phyloP scores from a whole-genome alignment of 2,329 filamentous ascomycete species.

The Lizonia empirigonia region DNA sequence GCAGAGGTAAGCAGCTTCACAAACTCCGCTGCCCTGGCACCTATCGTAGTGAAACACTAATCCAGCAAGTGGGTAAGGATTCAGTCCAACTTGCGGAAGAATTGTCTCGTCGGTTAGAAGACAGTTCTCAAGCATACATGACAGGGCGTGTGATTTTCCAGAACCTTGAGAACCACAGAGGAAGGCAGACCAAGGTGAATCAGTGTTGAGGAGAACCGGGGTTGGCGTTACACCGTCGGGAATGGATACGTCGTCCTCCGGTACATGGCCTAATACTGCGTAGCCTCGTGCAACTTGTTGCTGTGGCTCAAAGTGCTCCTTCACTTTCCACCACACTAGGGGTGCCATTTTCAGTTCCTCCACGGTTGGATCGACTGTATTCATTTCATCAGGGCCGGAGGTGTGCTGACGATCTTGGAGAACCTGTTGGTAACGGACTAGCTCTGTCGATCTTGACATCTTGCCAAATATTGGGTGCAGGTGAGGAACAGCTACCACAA shows the following conservation, averaged over 20 bases:
- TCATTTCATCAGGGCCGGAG: too few relatives aligned
- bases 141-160: slow-evolving; percentile 65
- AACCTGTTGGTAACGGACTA: too few relatives aligned
- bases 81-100: slow-evolving; percentile 52
- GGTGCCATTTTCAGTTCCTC: slow-evolving; percentile 8
- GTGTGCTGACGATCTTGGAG: too few relatives aligned
- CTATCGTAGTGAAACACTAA: slow-evolving; percentile 61
- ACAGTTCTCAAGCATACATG: slow-evolving; percentile 65
- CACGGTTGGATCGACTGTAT: too few relatives aligned
- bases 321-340: slow-evolving; percentile 18
- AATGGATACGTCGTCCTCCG: too few relatives aligned
- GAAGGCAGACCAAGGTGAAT: slow-evolving; percentile 62
- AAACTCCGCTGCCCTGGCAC: slow-evolving; percentile 16
- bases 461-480: too few relatives aligned
- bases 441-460: too few relatives aligned
- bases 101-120: slow-evolving; percentile 17
- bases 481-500: too few relatives aligned
- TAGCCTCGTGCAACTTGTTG: slow-evolving; percentile 1
- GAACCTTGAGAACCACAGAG: slow-evolving; percentile 66
- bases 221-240: background rate
- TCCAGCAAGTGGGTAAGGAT: slow-evolving; percentile 60
- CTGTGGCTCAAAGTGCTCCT: background rate
- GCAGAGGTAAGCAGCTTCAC: slow-evolving; percentile 25
- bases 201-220: slow-evolving; percentile 57
- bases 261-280: slow-evolving; percentile 12